A percentile compares a stretch with the other conserved stretches of the same genome.
These are phyloP conservation scores for Selenicereus undatus DNA, from an alignment of 148 eudicot genomes.

Conservation along the genomic window DNA sequence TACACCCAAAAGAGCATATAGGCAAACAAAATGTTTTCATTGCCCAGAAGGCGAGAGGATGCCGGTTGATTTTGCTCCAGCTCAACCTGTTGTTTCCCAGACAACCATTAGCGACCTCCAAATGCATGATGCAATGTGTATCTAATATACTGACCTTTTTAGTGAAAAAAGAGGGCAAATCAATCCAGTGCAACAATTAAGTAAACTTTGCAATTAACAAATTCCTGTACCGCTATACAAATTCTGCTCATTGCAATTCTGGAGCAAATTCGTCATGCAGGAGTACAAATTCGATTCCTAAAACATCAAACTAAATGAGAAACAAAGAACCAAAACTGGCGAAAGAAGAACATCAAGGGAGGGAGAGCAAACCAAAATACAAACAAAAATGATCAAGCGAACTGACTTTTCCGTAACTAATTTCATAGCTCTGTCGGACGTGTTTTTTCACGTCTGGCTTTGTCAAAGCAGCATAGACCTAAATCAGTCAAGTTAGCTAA, in stretches of 20 bases:
- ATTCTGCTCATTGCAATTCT: neutral
- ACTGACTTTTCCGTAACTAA: neutral
- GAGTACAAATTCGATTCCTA: neutral
- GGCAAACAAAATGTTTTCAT: too few relatives aligned
- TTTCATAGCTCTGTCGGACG: neutral
- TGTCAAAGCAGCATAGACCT: neutral
- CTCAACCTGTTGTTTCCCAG: too few relatives aligned
- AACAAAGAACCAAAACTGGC: neutral
- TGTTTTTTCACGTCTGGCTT: neutral
- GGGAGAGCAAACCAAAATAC: too few relatives aligned
- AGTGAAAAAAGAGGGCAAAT: neutral
- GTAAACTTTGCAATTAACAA: neutral
- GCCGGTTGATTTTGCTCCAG: too few relatives aligned
- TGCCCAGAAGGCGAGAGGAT: too few relatives aligned
- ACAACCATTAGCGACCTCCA: too few relatives aligned
- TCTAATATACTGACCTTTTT: too few relatives aligned
- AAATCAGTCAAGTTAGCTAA: slow-evolving; percentile 8
- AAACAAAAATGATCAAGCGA: too few relatives aligned
- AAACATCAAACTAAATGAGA: neutral
- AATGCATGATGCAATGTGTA: too few relatives aligned
- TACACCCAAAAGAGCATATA: too few relatives aligned
- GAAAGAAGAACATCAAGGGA: too few relatives aligned
- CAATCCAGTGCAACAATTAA: too few relatives aligned
- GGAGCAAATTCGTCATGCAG: neutral
- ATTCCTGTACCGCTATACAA: neutral